These are phyloP conservation scores for Leishmania aethiopica DNA, from an alignment of 208 protist genomes.

Conservation along the genomic window DNA sequence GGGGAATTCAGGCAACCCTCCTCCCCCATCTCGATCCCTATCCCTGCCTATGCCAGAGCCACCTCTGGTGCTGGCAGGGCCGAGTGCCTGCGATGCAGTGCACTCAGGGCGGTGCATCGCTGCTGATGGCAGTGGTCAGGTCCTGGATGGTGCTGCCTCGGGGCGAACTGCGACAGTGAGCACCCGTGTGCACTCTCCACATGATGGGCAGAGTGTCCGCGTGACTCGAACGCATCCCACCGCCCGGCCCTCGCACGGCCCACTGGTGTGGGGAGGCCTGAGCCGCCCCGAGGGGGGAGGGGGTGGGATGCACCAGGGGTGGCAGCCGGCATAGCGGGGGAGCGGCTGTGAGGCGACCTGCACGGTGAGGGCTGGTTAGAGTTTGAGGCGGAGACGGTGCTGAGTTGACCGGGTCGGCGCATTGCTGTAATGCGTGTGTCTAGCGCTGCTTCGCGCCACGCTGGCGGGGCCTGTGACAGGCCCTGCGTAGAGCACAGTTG, in stretches of 20 bases:
- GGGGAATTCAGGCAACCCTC: neutral
- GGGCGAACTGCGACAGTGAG: neutral
- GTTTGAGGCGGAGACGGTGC: neutral
- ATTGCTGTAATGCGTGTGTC: neutral
- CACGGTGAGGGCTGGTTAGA: neutral
- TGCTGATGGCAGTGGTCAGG: no score
- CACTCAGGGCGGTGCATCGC: no score
- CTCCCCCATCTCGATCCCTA: neutral
- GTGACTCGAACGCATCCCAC: neutral
- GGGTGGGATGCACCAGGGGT: neutral
- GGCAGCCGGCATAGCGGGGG: neutral
- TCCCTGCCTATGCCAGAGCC: neutral
- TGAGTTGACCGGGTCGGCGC: neutral
- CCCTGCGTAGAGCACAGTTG: neutral
- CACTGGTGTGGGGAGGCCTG: neutral
- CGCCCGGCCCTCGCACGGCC: neutral
- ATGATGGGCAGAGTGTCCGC: neutral
- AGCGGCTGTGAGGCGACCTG: neutral
- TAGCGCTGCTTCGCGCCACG: neutral
- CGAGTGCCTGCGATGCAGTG: no score
- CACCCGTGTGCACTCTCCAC: neutral
- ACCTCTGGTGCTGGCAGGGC: neutral
- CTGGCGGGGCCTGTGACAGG: neutral
- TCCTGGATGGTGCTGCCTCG: neutral
- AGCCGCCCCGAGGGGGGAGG: neutral